Conservation (phyloP, 495 filamentous ascomycete genomes). For the Penicillium macrosclerotiorum region DNA sequence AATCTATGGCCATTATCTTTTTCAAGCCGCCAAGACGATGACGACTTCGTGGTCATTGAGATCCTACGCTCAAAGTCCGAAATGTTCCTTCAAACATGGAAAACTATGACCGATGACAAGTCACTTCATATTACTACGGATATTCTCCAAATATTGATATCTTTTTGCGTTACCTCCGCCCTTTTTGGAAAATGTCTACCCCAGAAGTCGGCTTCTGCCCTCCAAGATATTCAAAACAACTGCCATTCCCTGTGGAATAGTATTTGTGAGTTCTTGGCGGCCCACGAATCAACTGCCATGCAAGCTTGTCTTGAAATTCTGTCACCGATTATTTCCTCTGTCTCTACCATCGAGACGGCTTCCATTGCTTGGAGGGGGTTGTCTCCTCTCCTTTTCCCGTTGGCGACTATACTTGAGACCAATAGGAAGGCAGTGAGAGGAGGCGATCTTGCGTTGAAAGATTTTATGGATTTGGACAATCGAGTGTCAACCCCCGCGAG, state of each 20-base stretch:
- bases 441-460: constrained; percentile 25
- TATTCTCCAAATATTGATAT: constrained; percentile 46
- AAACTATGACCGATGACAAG: constrained; percentile 35
- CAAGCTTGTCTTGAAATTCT: constrained; percentile 36
- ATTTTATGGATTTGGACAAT: constrained; percentile 79
- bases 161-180: constrained; percentile 38
- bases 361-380: constrained; percentile 21
- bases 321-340: constrained; percentile 29
- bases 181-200: constrained; percentile 37
- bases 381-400: constrained; percentile 24
- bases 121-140: constrained; percentile 46
- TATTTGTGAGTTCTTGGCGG: constrained; percentile 33
- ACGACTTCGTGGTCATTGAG: constrained; percentile 45
- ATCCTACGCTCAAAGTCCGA: constrained; percentile 46
- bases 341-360: constrained; percentile 10
- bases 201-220: constrained; percentile 21
- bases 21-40: constrained; percentile 31
- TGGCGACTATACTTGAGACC: constrained; percentile 43
- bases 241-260: constrained; percentile 32
- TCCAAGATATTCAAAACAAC: constrained; percentile 31
- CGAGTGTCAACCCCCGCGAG: constrained; percentile 59
- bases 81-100: constrained; percentile 44
- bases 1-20: constrained; percentile 18
- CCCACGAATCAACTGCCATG: constrained; percentile 26
- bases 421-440: constrained; percentile 29